Evolutionary conservation across 2,329 filamentous ascomycete species (phyloP), one percentile per base, ranked within the genome.

Genomic region (Penicillium verrucosum): DNA sequence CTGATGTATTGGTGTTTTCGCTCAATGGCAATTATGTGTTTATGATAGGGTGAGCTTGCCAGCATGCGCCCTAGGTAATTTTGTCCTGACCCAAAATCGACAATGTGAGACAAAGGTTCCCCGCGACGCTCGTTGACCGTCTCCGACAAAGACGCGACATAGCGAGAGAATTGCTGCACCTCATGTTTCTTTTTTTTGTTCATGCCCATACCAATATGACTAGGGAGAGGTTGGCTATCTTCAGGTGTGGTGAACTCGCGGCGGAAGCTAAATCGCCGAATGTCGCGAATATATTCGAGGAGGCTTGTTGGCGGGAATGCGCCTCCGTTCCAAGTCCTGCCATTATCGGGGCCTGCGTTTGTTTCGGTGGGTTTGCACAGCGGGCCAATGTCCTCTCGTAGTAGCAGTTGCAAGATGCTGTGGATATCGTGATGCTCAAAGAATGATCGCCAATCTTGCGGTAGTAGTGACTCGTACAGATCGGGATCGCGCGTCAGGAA

Each of bases 61-160:
- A 99, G 80, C 1, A 90, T 89, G 44, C 94, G 84, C 0, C 94
- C 93, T 4, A 99, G 85, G 69, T 99, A 99, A 70, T 97, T 97
- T 73, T 97, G 93, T 0, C 94, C 94, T 51, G 92, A 96, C 29
- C 94, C 94, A 73, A 97, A 96, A 75, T 99, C 94, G 47, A 97
- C 88, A 57, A 96, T 86, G 76, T 97, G 92, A 0, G 91, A 90
- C 58, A 97, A 86, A 7, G 68, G 64, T 27, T 73, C 67, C 6
- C 74, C 65, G 53, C 72, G 69, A 14, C 81, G 75, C 46, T 79
- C 75, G 0, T 79, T 77, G 41, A 87, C 82, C 1, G 83, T 77
- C 2, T 78, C 70, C 3, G 83, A 81, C 25, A 96, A 81, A 29
- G 83, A 81, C 52, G 90, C 83, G 51, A 97, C 84, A 67, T 93